Percentiles rank a stretch among this genome's conserved stretches.
Conservation (phyloP, 768 basidiomycete species). For the Leccinum sublutescens region DNA sequence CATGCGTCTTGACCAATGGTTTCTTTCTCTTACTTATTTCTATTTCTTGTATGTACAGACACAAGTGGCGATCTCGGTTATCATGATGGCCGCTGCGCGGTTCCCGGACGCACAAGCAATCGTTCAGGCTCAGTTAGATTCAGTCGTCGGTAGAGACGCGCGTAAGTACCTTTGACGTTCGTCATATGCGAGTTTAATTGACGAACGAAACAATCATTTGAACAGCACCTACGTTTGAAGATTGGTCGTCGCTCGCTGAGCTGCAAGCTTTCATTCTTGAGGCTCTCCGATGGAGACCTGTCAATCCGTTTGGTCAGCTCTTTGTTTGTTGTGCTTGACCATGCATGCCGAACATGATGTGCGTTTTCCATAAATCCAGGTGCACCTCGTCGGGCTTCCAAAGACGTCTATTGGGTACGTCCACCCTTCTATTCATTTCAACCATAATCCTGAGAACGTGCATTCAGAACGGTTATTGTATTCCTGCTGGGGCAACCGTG, state of each 20-base stretch:
- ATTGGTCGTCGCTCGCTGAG: slow-evolving; percentile 32
- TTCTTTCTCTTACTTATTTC: neutral
- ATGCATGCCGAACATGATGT: neutral
- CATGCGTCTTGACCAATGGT: neutral
- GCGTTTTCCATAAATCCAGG: slow-evolving; percentile 5
- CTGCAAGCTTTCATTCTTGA: slow-evolving; percentile 40
- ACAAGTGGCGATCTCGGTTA: slow-evolving; percentile 25
- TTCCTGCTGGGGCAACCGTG: slow-evolving; percentile 35
- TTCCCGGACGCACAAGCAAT: slow-evolving; percentile 34
- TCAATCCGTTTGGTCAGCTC: slow-evolving; percentile 30
- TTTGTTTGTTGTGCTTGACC: no score
- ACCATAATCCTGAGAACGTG: neutral
- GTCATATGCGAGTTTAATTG: neutral
- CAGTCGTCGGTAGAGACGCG: slow-evolving; percentile 35
- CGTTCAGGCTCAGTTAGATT: slow-evolving; percentile 39
- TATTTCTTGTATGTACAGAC: slow-evolving; percentile 13
- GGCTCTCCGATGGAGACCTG: slow-evolving; percentile 39
- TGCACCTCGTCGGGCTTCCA: slow-evolving; percentile 22
- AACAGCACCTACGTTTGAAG: slow-evolving; percentile 39
- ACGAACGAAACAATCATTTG: neutral
- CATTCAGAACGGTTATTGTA: slow-evolving; percentile 34
- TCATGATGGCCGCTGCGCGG: slow-evolving; percentile 39
- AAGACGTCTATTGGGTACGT: slow-evolving; percentile 29
- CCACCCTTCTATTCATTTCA: no score
- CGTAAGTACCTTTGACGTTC: slow-evolving; percentile 18